phyloP scores from a whole-genome alignment of 192 early-diverging fungal species.

The Spizellomyces sp. region DNA sequence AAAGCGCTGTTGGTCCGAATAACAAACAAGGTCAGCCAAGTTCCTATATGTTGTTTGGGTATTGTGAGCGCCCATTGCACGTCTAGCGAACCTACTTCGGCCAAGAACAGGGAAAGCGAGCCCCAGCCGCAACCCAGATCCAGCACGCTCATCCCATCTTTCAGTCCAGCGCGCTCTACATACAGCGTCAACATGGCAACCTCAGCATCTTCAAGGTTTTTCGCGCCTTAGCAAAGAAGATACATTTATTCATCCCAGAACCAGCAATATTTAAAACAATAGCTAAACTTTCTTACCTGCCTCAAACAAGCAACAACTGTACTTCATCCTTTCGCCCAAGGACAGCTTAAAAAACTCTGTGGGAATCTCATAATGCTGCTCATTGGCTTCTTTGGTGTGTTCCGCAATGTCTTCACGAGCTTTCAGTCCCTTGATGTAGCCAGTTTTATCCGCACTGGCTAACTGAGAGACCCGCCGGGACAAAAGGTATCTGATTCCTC shows the following conservation, averaged over 20 bases:
- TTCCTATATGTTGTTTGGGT: not conserved
- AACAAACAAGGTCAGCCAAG: constrained; percentile 8
- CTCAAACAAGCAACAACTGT: constrained; percentile 62
- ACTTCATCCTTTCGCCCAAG: constrained; percentile 61
- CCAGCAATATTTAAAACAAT: too few species aligned
- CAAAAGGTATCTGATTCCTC: constrained; percentile 49
- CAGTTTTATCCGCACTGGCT: constrained; percentile 29
- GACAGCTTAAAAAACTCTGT: constrained; percentile 55
- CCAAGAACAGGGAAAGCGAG: constrained; percentile 55
- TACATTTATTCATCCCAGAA: not conserved
- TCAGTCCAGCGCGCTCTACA: constrained; percentile 46
- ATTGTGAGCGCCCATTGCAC: not conserved
- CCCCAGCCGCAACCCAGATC: constrained; percentile 74
- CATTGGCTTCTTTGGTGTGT: constrained; percentile 67
- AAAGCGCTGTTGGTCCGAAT: constrained; percentile 40
- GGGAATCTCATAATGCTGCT: constrained; percentile 73
- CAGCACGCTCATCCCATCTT: constrained; percentile 60
- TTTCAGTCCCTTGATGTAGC: constrained; percentile 46
- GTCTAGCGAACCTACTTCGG: constrained; percentile 39
- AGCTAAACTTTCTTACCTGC: constrained; percentile 24
- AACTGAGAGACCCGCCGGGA: constrained; percentile 25
- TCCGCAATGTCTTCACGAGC: constrained; percentile 47
- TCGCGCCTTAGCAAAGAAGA: not conserved
- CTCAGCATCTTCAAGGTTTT: constrained; percentile 58
- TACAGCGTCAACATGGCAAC: constrained; percentile 63